These are phyloP conservation scores for Stephania cephalantha DNA, from an alignment of 164 flowering plant genomes.

Conservation along the genomic window DNA sequence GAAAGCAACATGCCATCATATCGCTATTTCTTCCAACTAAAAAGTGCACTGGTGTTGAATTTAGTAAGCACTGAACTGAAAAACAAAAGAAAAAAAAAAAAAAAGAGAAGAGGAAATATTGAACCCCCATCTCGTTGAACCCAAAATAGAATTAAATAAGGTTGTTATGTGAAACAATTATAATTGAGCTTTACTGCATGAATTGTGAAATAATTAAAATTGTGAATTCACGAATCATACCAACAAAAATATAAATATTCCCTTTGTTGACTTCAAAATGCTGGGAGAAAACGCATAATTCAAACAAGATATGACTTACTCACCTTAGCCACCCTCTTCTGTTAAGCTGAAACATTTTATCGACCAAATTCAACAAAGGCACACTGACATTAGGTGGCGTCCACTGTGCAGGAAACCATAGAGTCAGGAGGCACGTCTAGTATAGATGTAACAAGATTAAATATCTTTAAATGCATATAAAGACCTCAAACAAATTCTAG, in stretches of 20 bases:
- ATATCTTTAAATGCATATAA: background rate
- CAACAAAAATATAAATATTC: background rate
- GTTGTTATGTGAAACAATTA: no score
- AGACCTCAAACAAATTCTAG: background rate
- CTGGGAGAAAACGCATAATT: background rate
- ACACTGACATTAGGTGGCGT: conserved; percentile 89
- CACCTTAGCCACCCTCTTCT: conserved; percentile 99
- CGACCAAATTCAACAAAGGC: conserved; percentile 85
- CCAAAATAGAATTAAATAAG: no score
- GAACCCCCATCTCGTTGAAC: no score
- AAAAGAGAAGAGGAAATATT: no score
- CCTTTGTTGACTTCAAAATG: background rate
- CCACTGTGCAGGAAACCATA: conserved; percentile 62
- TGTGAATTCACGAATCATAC: background rate
- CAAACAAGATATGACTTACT: conserved; percentile 10
- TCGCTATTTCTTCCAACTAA: no score
- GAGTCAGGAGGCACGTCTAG: conserved; percentile 4
- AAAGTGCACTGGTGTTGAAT: no score
- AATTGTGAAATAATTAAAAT: background rate
- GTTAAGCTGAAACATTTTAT: conserved; percentile 89
- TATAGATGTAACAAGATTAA: background rate
- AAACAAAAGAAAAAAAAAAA: no score
- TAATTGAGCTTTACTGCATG: no score
- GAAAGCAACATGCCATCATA: no score
- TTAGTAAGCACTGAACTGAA: no score